These are phyloP conservation scores for Sporothrix pallida DNA, from an alignment of 2,329 filamentous ascomycete species.

Conservation along the genomic window DNA sequence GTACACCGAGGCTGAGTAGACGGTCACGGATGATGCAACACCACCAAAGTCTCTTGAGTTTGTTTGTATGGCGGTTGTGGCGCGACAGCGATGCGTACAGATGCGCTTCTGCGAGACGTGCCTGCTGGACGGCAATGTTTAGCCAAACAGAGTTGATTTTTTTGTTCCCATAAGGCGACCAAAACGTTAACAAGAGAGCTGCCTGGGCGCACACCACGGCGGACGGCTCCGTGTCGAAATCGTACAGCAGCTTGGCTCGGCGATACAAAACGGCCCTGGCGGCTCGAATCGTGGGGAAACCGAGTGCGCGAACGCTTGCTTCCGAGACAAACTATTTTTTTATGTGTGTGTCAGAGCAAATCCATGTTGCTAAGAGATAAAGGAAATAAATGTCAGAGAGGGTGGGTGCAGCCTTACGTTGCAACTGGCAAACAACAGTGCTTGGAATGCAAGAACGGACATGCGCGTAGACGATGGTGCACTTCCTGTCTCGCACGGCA, in stretches of 20 bases:
- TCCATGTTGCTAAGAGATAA: not conserved
- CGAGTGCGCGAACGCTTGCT: conserved; percentile 34
- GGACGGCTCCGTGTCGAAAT: conserved; percentile 53
- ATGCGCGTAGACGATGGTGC: conserved; percentile 39
- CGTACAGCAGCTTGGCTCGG: conserved; percentile 46
- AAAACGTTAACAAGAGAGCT: conserved; percentile 52
- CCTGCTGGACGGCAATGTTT: conserved; percentile 36
- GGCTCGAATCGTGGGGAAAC: conserved; percentile 33
- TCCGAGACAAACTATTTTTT: conserved; percentile 35
- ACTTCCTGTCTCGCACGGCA: not conserved
- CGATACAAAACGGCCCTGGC: conserved; percentile 35
- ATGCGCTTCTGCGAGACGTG: conserved; percentile 36
- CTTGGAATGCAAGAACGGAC: conserved; percentile 54
- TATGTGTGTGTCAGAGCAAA: too few species aligned
- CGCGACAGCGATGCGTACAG: conserved; percentile 32
- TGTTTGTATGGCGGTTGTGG: conserved; percentile 41
- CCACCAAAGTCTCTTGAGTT: conserved; percentile 60
- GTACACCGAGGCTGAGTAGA: conserved; percentile 56
- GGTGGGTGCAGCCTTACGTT: not conserved
- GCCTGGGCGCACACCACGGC: conserved; percentile 50
- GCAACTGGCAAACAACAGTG: conserved; percentile 49
- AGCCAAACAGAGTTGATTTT: conserved; percentile 37
- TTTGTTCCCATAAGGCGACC: conserved; percentile 41
- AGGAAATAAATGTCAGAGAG: too few species aligned
- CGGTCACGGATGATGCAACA: conserved; percentile 60